Evolutionary conservation across 352 stramenopile genomes (phyloP), one percentile per base, ranked within the genome.

Genomic region (Phytopythium boreale): DNA sequence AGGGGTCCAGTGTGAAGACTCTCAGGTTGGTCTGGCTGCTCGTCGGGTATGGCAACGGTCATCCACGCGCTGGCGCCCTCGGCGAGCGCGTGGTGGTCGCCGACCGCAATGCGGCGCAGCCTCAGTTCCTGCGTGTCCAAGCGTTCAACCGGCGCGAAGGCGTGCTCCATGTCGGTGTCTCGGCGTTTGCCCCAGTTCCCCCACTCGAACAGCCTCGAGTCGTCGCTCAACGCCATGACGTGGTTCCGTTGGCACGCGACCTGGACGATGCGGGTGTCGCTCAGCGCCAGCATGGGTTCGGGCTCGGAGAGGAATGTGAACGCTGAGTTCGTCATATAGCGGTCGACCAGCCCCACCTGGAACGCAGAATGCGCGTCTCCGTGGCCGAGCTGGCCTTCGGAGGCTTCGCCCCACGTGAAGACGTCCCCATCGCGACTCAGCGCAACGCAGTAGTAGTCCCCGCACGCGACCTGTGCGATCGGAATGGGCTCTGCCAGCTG

Each of bases 401-500:
- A 91, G 0, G 77, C 82, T 59, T 93, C 84, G 20, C 84, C 84
- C 84, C 84, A 91, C 15, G 82, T 80, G 67, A 90, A 93, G 14
- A 91, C 80, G 22, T 89, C 79, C 39, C 84, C 80, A 12, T 76
- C 79, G n/a, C 58, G 63, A 62, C 84, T 91, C 41, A 91, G 64
- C 1, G 64, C 82, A 46, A 93, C 73, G 22, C 68, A 79, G 57
- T 85, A 91, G 59, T 89, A 93, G 53, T 91, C 80, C 14, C 84
- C 84, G n/a, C 82, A 89, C 27, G 71, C 82, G 7, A 90, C 67
- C 24, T 77, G 69, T 15, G 69, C 59, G 39, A 93, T 66, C 17
- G 77, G 68, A 34, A 91, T 93, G 1, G 80, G 80, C 6, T 81
- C 80, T 17, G 84, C 84, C n/a, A 87, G 80, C 55, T 91, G 82